Base-by-base conservation (phyloP, 2,329 filamentous ascomycete genomes). In the Exserohilum turcica region DNA sequence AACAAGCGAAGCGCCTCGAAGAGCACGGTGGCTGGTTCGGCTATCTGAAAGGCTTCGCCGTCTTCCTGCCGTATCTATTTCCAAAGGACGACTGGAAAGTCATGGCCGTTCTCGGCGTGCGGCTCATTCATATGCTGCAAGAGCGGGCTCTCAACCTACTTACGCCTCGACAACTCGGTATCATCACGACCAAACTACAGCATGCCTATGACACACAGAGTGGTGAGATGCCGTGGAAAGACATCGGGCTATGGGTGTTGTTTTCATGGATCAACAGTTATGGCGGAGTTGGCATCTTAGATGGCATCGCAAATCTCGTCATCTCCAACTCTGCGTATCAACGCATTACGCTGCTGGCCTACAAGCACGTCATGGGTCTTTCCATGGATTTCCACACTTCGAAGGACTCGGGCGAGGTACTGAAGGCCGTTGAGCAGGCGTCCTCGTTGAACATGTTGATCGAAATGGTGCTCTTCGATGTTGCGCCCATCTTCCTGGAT, bases 21-120 rank as follows among this genome's bases (percentile, higher is more conserved):
- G 84, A 88, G 59, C 84, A 88, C 53, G 90, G 90, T 1, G 90
- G 86, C 59, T 93, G 89, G 89, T 82, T 90, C 61, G 83, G 84
- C 37, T 94, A 94, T 66, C 79, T 87, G 24, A 91, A 88, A 67
- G 84, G 87, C 5, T 95, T 92, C 74, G 79, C 77, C 61, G 71
- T 93, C 31, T 88, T 96, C 70, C 78, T 92, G 24, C 90, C 90
- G 0, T 90, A 91, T 66, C 79, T 96, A 16, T 92, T 89, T 85
- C 91, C 92, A 0, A 82, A 84, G 45, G 82, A 86, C 36, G 84
- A 88, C 64, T 81, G 79, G 47, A 72, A 76, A 12, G 81, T 94
- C 15, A 90, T 94, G 69, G 71, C 89, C 15, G 86, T 86, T 48
- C 83, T 89, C 16, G 76, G 83, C 9, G 78, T 89, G 3, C 86